Conservation (phyloP, 257 asterid species). For the Ilex aquifolium region DNA sequence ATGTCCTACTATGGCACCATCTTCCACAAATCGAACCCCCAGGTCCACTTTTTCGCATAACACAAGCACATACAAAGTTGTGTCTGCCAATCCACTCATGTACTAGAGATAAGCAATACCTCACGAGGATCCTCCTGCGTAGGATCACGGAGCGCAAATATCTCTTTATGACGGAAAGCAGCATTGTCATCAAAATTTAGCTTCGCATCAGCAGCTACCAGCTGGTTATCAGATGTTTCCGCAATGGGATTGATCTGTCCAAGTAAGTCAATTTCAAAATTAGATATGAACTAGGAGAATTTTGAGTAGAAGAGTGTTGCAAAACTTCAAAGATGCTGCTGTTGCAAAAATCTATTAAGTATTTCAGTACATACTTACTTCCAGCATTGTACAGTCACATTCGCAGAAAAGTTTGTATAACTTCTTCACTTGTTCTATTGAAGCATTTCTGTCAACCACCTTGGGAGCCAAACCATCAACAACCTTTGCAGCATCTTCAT, state of each 20-base stretch:
- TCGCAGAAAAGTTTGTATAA: constrained; percentile 87
- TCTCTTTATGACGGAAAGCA: constrained; percentile 80
- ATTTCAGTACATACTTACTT: constrained; percentile 38
- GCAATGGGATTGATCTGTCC: constrained; percentile 91
- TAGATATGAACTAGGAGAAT: constrained; percentile 9
- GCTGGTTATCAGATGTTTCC: constrained; percentile 81
- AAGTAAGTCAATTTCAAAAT: constrained; percentile 11
- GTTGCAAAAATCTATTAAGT: too few relatives aligned
- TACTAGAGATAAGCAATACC: constrained; percentile 32
- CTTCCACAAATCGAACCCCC: too few relatives aligned
- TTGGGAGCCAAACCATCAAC: constrained; percentile 93
- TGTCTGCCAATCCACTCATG: too few relatives aligned
- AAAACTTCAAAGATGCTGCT: too few relatives aligned
- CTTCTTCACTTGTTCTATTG: constrained; percentile 97
- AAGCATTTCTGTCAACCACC: constrained; percentile 79
- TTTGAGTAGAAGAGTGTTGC: too few relatives aligned
- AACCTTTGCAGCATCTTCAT: constrained; percentile 96
- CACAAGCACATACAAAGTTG: too few relatives aligned
- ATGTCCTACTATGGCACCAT: too few relatives aligned
- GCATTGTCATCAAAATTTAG: constrained; percentile 98
- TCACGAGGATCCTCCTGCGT: constrained; percentile 98
- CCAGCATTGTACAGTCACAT: constrained; percentile 90
- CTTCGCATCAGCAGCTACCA: constrained; percentile 99
- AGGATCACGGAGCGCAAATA: constrained; percentile 81
- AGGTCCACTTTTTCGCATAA: too few relatives aligned